Evolutionary conservation across 768 basidiomycete species (phyloP).

Genomic region (Suillus subalutaceus): DNA sequence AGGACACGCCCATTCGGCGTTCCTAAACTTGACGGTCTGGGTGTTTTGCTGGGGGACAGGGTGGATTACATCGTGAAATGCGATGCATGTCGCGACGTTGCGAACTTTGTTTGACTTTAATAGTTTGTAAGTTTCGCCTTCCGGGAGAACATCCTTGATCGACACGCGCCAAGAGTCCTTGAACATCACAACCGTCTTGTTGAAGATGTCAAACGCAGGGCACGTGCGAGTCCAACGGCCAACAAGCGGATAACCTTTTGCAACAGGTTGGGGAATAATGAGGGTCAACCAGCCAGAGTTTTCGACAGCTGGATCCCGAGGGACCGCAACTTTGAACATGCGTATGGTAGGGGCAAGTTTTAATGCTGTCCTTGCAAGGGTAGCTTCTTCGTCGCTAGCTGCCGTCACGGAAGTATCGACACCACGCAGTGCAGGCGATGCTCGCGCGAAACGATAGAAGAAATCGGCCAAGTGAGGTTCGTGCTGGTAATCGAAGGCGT

Average conservation of each 20-base stretch:
- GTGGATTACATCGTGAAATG: conserved; percentile 1
- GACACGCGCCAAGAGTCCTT: conserved; percentile 12
- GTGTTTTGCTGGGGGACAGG: neutral
- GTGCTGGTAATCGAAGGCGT: no score
- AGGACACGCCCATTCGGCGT: neutral
- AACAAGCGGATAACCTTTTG: neutral
- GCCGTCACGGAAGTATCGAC: no score
- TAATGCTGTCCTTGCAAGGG: no score
- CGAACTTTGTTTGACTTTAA: neutral
- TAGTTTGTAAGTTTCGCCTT: conserved; percentile 5
- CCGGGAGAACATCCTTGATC: neutral
- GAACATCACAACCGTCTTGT: neutral
- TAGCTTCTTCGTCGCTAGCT: no score
- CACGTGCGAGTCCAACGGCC: neutral
- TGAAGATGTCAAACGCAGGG: neutral
- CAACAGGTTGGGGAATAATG: neutral
- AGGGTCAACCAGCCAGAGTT: neutral
- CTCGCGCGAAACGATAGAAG: no score
- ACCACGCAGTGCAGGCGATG: no score
- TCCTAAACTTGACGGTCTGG: neutral
- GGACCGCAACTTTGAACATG: neutral
- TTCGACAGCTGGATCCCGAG: neutral
- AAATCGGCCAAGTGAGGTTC: no score
- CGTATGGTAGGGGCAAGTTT: no score
- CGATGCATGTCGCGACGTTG: conserved; percentile 3